A percentile compares a stretch with the other conserved stretches of the same genome.
phyloP scores from a whole-genome alignment of 257 asterid genomes.

The Oldenlandia corymbosa region DNA sequence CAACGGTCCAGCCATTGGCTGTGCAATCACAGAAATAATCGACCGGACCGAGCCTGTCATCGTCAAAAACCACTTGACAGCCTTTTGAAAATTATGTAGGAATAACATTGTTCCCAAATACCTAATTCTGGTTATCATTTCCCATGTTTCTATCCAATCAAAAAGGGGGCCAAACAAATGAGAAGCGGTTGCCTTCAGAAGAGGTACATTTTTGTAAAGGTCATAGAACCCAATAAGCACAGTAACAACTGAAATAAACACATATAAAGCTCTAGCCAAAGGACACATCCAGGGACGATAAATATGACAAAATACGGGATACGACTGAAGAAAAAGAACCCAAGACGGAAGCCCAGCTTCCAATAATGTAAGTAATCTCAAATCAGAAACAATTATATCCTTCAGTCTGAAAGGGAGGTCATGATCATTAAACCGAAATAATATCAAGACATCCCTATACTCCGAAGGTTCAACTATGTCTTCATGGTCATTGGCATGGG shows the following conservation, averaged over 20 bases:
- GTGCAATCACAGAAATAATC: conserved; percentile 40
- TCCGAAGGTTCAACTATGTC: conserved; percentile 49
- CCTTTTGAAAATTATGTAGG: conserved; percentile 91
- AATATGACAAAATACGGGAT: conserved; percentile 82
- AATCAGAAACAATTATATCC: conserved; percentile 61
- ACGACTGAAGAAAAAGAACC: conserved; percentile 95
- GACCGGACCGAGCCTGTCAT: conserved; percentile 56
- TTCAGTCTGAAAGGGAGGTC: conserved; percentile 78
- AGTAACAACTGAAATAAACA: conserved; percentile 66
- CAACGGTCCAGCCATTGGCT: conserved; percentile 69
- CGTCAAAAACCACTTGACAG: conserved; percentile 74
- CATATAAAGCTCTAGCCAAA: conserved; percentile 71
- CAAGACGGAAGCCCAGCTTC: conserved; percentile 99
- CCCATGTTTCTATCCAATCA: conserved; percentile 96
- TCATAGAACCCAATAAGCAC: conserved; percentile 96
- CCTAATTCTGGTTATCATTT: conserved; percentile 84
- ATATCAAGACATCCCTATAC: conserved; percentile 69
- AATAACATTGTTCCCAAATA: conserved; percentile 95
- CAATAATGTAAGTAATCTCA: conserved; percentile 72
- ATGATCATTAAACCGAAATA: conserved; percentile 62
- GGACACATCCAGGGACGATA: conserved; percentile 99
- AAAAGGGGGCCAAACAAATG: conserved; percentile 89
- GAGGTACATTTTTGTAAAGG: conserved; percentile 88
- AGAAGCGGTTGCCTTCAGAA: conserved; percentile 85
- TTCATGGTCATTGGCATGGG: conserved; percentile 39